Percentiles rank a stretch among this genome's conserved stretches.
These are phyloP conservation scores for Cladosporium halotolerans DNA, from an alignment of 2,329 filamentous ascomycete genomes.

Conservation along the genomic window DNA sequence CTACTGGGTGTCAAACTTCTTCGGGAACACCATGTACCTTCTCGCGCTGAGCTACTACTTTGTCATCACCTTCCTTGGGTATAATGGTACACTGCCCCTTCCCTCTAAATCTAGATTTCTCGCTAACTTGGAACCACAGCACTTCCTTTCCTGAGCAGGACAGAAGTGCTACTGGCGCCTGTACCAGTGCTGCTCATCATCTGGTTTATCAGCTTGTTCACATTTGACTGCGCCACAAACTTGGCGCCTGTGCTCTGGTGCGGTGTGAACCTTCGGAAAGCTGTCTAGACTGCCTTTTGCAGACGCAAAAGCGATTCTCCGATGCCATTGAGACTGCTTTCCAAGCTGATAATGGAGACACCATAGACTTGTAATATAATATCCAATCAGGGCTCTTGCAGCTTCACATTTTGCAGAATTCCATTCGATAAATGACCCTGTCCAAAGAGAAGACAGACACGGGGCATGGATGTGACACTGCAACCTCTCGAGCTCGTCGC, in stretches of 20 bases:
- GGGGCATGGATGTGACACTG: too few species aligned
- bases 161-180: conserved; percentile 58
- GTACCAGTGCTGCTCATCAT: conserved; percentile 54
- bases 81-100: conserved; percentile 46
- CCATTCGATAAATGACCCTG: too few species aligned
- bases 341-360: too few species aligned
- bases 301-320: too few species aligned
- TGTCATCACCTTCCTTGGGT: conserved; percentile 62
- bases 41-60: conserved; percentile 60
- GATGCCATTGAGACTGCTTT: too few species aligned
- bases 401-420: too few species aligned
- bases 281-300: conserved; percentile 11
- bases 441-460: too few species aligned
- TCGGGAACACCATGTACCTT: conserved; percentile 62
- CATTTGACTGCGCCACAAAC: conserved; percentile 46
- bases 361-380: too few species aligned
- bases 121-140: conserved; percentile 34
- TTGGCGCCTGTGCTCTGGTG: conserved; percentile 47
- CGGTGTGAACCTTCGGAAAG: conserved; percentile 32
- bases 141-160: conserved; percentile 61
- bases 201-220: conserved; percentile 51
- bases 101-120: not conserved
- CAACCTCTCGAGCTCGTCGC: too few species aligned
- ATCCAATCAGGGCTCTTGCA: too few species aligned
- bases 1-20: conserved; percentile 52